phyloP scores from a whole-genome alignment of 2,329 filamentous ascomycete species.

The Aureobasidium sp. region DNA sequence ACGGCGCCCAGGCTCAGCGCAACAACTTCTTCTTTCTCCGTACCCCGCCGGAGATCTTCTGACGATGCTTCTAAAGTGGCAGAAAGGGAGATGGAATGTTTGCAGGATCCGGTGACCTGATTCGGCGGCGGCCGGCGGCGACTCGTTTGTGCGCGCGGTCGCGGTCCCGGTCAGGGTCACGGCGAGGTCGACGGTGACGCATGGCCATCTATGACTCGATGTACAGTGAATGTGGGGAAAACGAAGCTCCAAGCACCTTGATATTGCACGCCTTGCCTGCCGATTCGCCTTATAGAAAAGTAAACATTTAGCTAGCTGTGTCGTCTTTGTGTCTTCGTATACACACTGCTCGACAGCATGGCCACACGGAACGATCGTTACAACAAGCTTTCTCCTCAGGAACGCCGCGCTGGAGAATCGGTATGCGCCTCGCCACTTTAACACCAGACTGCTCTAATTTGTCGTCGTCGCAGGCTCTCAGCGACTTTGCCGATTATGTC shows the following conservation, averaged over 20 bases:
- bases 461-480: constrained; percentile 56
- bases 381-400: constrained; percentile 56
- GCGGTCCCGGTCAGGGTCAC: background rate
- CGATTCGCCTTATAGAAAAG: background rate
- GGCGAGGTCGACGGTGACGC: background rate
- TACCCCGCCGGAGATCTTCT: background rate
- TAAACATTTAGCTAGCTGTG: too few species aligned
- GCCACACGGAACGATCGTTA: constrained; percentile 29
- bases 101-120: background rate
- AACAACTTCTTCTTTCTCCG: background rate
- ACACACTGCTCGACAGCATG: constrained; percentile 20
- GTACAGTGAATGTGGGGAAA: background rate
- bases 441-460: background rate
- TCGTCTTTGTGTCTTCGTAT: too few species aligned
- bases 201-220: background rate
- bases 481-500: constrained; percentile 96
- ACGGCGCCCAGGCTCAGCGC: background rate
- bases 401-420: constrained; percentile 80
- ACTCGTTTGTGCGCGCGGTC: background rate
- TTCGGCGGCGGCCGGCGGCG: background rate
- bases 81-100: background rate
- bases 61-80: background rate
- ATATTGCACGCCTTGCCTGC: background rate
- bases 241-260: constrained; percentile 4
- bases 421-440: constrained; percentile 42